A percentile compares a stretch with the other conserved stretches of the same genome.
Conservation (phyloP, 23 red algal species). For the Pyropia yezoensis region DNA sequence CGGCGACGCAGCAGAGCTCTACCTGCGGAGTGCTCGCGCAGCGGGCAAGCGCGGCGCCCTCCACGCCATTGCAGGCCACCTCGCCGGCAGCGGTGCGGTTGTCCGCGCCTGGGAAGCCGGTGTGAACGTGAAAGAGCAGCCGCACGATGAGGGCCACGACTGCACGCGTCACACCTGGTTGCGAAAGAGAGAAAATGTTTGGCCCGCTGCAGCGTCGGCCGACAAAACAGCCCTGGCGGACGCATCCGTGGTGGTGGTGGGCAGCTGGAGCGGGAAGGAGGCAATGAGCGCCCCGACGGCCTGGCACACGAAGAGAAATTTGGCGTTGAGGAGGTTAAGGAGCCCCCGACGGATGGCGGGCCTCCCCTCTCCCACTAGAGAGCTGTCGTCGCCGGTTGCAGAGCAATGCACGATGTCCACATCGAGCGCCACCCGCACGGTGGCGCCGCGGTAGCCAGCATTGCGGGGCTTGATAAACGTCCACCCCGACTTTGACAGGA, state of each 20-base stretch:
- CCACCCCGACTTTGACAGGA: slow-evolving; percentile 50
- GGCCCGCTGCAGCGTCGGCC: background rate
- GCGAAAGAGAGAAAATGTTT: too few species aligned
- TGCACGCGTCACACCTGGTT: slow-evolving; percentile 2
- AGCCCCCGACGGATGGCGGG: slow-evolving; percentile 62
- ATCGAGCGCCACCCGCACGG: slow-evolving; percentile 59
- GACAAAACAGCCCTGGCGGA: background rate
- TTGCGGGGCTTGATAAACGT: slow-evolving; percentile 82
- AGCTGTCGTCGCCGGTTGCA: slow-evolving; percentile 14
- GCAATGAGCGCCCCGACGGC: slow-evolving; percentile 16
- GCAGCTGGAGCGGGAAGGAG: too few species aligned
- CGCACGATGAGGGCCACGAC: slow-evolving; percentile 61
- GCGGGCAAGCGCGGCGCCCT: slow-evolving; percentile 73
- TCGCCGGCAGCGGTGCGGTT: slow-evolving; percentile 9
- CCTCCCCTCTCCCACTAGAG: slow-evolving; percentile 13
- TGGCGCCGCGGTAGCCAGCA: slow-evolving; percentile 81
- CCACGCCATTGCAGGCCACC: slow-evolving; percentile 27
- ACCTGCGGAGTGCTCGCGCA: slow-evolving; percentile 54
- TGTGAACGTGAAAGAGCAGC: slow-evolving; percentile 43
- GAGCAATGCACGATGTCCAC: slow-evolving; percentile 3
- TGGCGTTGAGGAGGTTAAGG: slow-evolving; percentile 22
- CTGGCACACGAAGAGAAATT: slow-evolving; percentile 20
- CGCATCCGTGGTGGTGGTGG: slow-evolving; percentile 1
- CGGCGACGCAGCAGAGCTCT: slow-evolving; percentile 41
- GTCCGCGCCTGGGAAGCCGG: background rate